A percentile compares a stretch with the other conserved stretches of the same genome.
These are phyloP conservation scores for Albugo laibachii DNA, from an alignment of 352 stramenopile genomes.

Conservation along the genomic window DNA sequence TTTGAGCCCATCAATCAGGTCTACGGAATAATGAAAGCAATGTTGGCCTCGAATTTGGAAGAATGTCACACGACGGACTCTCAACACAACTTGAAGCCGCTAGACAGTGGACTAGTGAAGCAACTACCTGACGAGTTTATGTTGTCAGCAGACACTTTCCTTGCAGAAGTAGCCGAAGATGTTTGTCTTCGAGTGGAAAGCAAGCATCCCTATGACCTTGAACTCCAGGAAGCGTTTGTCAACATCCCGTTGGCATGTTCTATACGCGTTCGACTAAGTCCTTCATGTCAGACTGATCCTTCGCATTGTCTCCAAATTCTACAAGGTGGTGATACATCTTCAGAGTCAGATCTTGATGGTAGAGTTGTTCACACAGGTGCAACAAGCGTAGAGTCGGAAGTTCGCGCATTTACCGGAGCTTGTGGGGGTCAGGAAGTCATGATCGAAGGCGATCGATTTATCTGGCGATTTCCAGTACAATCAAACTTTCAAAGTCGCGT, in stretches of 20 bases:
- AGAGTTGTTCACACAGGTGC: conserved; percentile 1
- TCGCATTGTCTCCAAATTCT: conserved; percentile 79
- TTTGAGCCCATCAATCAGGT: conserved; percentile 73
- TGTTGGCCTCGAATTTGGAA: conserved; percentile 34
- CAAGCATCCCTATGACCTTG: conserved; percentile 58
- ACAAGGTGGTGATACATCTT: conserved; percentile 26
- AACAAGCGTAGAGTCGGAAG: conserved; percentile 42
- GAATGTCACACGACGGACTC: neutral
- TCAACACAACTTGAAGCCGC: neutral
- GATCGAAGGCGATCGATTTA: conserved; percentile 71
- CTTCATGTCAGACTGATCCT: conserved; percentile 58
- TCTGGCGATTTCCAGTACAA: conserved; percentile 74
- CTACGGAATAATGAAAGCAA: conserved; percentile 64
- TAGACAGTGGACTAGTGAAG: neutral
- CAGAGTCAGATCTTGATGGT: neutral
- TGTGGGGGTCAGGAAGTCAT: conserved; percentile 75
- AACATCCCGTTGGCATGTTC: conserved; percentile 66
- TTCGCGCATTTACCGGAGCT: conserved; percentile 60
- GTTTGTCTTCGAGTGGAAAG: conserved; percentile 67
- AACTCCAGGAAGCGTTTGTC: conserved; percentile 59
- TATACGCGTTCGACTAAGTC: conserved; percentile 58
- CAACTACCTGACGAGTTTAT: conserved; percentile 67
- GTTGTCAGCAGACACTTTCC: conserved; percentile 74
- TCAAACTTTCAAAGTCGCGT: conserved; percentile 80
- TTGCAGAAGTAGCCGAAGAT: conserved; percentile 68